Conservation (phyloP, 305 asterid genomes). For the Solanum hybrid region DNA sequence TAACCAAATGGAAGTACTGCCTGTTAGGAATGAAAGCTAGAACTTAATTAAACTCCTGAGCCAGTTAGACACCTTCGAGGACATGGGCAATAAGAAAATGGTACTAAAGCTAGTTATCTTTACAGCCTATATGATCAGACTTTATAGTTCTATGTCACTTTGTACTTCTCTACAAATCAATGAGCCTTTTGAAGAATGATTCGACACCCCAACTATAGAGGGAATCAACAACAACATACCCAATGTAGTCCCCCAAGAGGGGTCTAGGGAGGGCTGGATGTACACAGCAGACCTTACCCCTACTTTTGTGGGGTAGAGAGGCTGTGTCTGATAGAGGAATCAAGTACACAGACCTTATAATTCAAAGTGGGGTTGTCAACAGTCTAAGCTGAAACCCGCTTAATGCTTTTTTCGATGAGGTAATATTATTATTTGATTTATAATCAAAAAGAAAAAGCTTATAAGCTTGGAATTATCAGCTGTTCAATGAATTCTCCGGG, state of each 20-base stretch:
- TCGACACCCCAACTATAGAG: not conserved
- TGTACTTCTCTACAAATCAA: not conserved
- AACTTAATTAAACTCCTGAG: not conserved
- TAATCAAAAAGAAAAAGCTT: not conserved
- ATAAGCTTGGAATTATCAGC: not conserved
- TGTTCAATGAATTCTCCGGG: not conserved
- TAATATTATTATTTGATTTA: not conserved
- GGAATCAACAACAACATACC: not conserved
- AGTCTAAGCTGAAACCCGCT: not conserved
- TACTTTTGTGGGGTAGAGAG: not conserved
- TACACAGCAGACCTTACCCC: not conserved
- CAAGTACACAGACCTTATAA: not conserved
- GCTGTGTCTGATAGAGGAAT: not conserved
- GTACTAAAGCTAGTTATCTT: not conserved
- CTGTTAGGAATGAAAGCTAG: not conserved
- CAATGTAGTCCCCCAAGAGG: not conserved
- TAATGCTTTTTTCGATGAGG: not conserved
- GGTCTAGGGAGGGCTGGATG: not conserved
- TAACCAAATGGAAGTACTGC: not conserved
- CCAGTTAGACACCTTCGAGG: not conserved
- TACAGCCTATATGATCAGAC: not conserved
- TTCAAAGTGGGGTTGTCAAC: not conserved
- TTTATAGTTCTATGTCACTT: not conserved
- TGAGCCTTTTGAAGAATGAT: not conserved
- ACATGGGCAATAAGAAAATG: not conserved